phyloP scores from a whole-genome alignment of 331 rosid genomes.

The Erythrophleum ivorense region DNA sequence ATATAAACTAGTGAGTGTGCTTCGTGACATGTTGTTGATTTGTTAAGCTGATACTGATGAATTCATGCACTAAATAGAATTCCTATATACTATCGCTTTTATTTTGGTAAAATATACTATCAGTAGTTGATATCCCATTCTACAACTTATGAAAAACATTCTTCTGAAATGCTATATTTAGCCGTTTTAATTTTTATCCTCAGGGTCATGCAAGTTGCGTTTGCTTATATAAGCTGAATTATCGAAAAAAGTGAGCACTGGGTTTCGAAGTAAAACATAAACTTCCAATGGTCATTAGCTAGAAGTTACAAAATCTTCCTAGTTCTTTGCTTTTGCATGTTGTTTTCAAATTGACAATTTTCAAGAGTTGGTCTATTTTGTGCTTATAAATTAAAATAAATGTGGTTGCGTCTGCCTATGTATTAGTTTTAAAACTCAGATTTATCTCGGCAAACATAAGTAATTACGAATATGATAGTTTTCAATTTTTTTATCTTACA shows the following conservation, averaged over 20 bases:
- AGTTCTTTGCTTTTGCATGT: constrained; percentile 18
- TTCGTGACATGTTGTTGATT: not conserved
- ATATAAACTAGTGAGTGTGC: not conserved
- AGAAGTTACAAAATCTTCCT: not conserved
- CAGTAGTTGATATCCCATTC: not conserved
- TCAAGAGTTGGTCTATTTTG: not conserved
- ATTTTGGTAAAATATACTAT: not conserved
- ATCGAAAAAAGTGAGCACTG: not conserved
- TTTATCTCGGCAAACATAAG: constrained; percentile 29
- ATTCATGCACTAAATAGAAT: not conserved
- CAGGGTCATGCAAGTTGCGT: not conserved
- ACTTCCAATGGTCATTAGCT: not conserved
- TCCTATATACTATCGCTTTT: not conserved
- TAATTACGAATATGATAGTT: constrained; percentile 32
- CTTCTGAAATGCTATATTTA: not conserved
- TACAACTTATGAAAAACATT: not conserved
- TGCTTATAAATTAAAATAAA: constrained; percentile 7
- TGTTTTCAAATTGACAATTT: not conserved
- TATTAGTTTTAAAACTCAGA: constrained; percentile 2
- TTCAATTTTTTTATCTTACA: constrained; percentile 48
- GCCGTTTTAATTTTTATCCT: not conserved
- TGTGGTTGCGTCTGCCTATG: constrained; percentile 27
- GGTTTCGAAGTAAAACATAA: not conserved
- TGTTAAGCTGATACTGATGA: not conserved
- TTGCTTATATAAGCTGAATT: not conserved